Evolutionary conservation across 176 grass and related monocot species (phyloP), one percentile per base, ranked within the genome.

Genomic region (Musa acuminata): DNA sequence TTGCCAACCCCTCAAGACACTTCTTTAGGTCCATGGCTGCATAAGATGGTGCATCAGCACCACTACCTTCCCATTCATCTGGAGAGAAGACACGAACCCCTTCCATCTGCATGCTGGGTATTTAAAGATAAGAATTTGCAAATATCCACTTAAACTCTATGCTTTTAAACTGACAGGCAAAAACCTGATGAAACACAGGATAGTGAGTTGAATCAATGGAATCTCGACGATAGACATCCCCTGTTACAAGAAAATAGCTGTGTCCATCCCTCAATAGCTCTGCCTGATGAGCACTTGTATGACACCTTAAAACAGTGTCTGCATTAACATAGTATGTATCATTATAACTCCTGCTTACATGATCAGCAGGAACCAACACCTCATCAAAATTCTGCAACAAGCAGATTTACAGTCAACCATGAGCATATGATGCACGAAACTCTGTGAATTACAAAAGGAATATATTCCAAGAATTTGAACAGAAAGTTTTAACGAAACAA

Each of bases 201-300:
- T 98, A 98, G 69, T 98, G 95, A 78, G 95, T 98, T 73, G 88
- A 83, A 78, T 98, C 95, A 78, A 98, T 98, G 27, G 90, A 89
- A 77, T 98, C 95, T 70, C 95, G 88, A 69, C 95, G 95, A 75
- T 98, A 98, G 71, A 98, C 95, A 84, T 98, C 95, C 9, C 90
- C 95, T 52, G 83, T 98, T 62, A 98, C 95, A 87, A 98, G 95
- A 78, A 98, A 93, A 63, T 91, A 85, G 72, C 72, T 88, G 79
- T 89, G 90, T 17, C 95, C 95, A 79, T 89, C 83, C 83, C 86
- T 88, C 68, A 98, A 77, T 35, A 98, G 77, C 80, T 93, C 95
- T 75, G 95, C 90, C 84, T 98, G 90, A 87, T 98, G 95, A 77
- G 93, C 93, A 23, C 89, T 92, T 63, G 93, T 96, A 78, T 96